Conservation (phyloP, 257 asterid species). For the Solanum pimpinellifolium region DNA sequence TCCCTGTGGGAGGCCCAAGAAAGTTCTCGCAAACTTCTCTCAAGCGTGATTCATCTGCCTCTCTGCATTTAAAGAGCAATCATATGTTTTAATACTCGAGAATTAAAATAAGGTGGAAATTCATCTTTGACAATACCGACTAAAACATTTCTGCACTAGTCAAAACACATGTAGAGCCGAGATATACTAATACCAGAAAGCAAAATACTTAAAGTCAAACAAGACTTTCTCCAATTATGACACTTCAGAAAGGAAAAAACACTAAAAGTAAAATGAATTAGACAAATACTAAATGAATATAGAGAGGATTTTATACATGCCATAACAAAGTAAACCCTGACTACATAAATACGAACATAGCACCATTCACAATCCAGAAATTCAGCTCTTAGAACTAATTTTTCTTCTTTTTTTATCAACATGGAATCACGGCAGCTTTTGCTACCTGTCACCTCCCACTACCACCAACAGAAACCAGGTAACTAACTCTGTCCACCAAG, state of each 20-base stretch:
- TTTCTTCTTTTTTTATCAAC: neutral
- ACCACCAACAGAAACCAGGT: neutral
- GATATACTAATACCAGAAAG: too few relatives aligned
- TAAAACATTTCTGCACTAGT: too few relatives aligned
- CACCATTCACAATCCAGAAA: neutral
- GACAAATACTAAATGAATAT: neutral
- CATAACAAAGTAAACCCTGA: neutral
- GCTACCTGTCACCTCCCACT: neutral
- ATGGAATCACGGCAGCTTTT: neutral
- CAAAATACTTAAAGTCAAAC: too few relatives aligned
- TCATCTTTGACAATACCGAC: neutral
- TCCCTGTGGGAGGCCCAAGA: conserved; percentile 95
- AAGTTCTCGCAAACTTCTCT: conserved; percentile 94
- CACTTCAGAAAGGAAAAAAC: neutral
- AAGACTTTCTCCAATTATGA: neutral
- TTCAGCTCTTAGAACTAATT: neutral
- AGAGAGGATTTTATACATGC: neutral
- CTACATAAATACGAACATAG: neutral
- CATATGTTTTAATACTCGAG: neutral
- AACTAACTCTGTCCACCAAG: neutral
- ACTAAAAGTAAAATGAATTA: neutral
- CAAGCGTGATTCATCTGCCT: conserved; percentile 81
- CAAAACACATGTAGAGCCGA: too few relatives aligned
- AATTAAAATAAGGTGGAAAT: neutral
- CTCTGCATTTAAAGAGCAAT: conserved; percentile 30